Conservation (phyloP, 108 stramenopile genomes). For the Skeletonema potamos region DNA sequence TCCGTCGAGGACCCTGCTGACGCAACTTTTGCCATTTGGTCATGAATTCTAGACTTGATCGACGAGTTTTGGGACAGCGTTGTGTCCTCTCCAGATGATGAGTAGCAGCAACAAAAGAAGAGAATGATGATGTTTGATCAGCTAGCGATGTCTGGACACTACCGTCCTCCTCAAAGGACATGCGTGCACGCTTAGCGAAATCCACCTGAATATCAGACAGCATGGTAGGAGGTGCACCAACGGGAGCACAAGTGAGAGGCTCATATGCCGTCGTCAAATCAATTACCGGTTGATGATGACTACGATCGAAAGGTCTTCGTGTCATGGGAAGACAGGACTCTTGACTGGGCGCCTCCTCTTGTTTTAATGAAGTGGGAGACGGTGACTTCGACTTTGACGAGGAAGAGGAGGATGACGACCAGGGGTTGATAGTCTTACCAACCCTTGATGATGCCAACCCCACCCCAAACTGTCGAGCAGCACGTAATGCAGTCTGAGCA, state of each 20-base stretch:
- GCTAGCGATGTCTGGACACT: neutral
- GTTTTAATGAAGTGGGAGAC: neutral
- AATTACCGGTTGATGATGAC: neutral
- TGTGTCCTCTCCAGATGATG: neutral
- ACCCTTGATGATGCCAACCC: neutral
- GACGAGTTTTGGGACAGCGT: neutral
- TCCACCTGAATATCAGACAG: neutral
- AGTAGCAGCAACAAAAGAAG: neutral
- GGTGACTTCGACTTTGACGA: neutral
- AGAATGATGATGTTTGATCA: neutral
- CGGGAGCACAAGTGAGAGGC: neutral
- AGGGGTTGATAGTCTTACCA: neutral
- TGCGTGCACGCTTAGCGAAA: neutral
- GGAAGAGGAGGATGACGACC: neutral
- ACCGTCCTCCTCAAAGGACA: neutral
- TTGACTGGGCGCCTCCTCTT: too few relatives aligned
- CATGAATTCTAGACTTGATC: neutral
- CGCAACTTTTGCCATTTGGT: neutral
- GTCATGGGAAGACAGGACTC: too few relatives aligned
- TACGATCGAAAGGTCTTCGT: neutral
- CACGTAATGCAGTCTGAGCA: neutral
- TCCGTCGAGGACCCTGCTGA: neutral
- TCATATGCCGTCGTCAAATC: neutral
- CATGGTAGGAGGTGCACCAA: neutral
- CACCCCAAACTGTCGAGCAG: neutral